Evolutionary conservation across 352 stramenopile species (phyloP), one percentile per base, ranked within the genome.

Genomic region (Stramenopiles sp.): DNA sequence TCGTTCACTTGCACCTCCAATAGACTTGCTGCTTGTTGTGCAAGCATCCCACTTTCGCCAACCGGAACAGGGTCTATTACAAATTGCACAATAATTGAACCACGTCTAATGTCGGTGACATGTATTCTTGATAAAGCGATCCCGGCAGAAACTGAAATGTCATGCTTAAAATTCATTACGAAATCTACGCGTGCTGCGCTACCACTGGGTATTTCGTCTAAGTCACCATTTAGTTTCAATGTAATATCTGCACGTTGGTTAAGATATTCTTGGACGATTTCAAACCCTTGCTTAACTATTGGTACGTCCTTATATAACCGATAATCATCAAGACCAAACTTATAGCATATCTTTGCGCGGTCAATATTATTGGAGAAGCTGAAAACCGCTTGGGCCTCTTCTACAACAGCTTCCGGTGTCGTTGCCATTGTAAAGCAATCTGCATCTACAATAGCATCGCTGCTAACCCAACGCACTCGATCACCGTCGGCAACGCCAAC

Each of bases 51-150:
- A 0, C 84, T 71, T 27, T 71, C 89, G 7, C 86, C 67, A 31
- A 86, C 89, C 14, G 87, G 80, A 0, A 88, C 91, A 0, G 88
- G 81, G 22, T 89, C 30, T 22, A 92, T 80, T 55, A 88, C 80
- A 80, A 92, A 92, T 0, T 87, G 86, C 7, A 92, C 89, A 39
- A 92, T 84, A 0, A 92, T 87, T 0, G 88, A 92, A 1, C 89
- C 89, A 33, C 86, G 84, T 25, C 86, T 75, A 0, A 92, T 32
- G 7, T 84, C 85, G 0, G 86, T 83, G 33, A 92, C 90, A 32
- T 87, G 83, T 30, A 92, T 87, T 0, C 88, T 84, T 30, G 88
- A 84, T 0, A 84, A 7, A 30, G 87, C 86, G 55, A 92, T 90
- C 1, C 84, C 84, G 7, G 91, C 80, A 0, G 88, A 88, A 0